Base-by-base conservation (phyloP, 1,284 basidiomycete species). In the Chalciporus sp. region DNA sequence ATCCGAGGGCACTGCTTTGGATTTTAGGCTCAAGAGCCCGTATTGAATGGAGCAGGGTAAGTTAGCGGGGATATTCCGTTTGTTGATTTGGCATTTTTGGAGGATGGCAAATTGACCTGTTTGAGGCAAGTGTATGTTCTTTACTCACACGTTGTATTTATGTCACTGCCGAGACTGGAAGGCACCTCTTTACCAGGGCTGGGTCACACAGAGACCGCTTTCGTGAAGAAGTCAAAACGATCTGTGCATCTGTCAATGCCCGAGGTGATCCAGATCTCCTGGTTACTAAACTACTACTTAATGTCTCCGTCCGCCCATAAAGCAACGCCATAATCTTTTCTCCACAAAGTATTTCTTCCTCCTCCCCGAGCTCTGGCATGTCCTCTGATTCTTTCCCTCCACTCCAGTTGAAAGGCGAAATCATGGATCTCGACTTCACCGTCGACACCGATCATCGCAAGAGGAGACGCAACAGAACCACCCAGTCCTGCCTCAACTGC, bases 401-500 rank as follows among this genome's bases (percentile, higher is more conserved):
- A 47, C 66, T 81, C 44, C 83, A 84, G 63, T 78, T 82, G 68
- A 85, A 84, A 64, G 82, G 81, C 63, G 83, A 84, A 68, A 76
- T 84, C 59, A 82, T 86, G 80, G 85, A 86, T 70, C 76, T 86
- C 47, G 85, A 86, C 63, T 82, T 86, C 70, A 80, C 80, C 58
- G 69, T 84, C 52, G 85, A 86, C 65, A 83, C 82, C 7, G 84
- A 86, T 73, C 84, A 86, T 63, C 81, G 84, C 50, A 83, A 84
- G 66, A 82, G 86, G 60, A 81, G 92, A 67, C 82, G 92, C 65
- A 95, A 95, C 75, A 80, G 93, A 66, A 94, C 92, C 39, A 94
- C 92, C 7, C 88, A 94, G 75, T 85, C 83, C 20, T 95, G 92
- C 69, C 79, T 95, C 53, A 94, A 94, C 64, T 95, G 92, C 73